Evolutionary conservation across 1,139 yeast genomes (phyloP).

Genomic region (Taphrina pruni): DNA sequence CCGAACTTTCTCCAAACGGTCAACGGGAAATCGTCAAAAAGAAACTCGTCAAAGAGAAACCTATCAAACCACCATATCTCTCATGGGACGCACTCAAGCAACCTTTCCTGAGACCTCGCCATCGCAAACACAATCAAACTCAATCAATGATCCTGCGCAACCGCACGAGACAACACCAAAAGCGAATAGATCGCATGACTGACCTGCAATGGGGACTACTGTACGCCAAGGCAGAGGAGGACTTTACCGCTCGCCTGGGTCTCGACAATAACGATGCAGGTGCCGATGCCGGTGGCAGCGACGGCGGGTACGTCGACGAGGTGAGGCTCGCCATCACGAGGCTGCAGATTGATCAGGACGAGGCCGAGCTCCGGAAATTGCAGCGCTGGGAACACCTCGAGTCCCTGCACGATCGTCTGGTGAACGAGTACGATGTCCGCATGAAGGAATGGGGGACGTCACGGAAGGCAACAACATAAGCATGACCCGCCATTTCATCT

Average conservation of each 20-base stretch:
- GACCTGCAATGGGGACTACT: constrained; percentile 17
- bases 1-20: no score
- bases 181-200: constrained; percentile 19
- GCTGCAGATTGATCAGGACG: constrained; percentile 16
- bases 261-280: not conserved
- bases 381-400: constrained; percentile 28
- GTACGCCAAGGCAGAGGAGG: constrained; percentile 35
- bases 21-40: no score
- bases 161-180: constrained; percentile 21
- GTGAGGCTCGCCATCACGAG: constrained; percentile 17
- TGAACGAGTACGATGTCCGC: constrained; percentile 4
- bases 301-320: constrained; percentile 30
- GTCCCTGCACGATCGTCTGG: constrained; percentile 9
- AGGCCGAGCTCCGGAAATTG: constrained; percentile 10
- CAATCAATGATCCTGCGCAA: constrained; percentile 29
- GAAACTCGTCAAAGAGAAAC: no score
- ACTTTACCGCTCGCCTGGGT: constrained; percentile 20
- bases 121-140: constrained; percentile 16
- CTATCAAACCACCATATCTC: constrained; percentile 15
- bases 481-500: no score
- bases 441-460: constrained; percentile 5
- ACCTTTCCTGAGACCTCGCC: constrained; percentile 33
- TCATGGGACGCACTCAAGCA: constrained; percentile 29
- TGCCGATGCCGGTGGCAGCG: not conserved
- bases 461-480: no score